Evolutionary conservation across 306 rosid species (phyloP).

Genomic region (Vigna mungo): DNA sequence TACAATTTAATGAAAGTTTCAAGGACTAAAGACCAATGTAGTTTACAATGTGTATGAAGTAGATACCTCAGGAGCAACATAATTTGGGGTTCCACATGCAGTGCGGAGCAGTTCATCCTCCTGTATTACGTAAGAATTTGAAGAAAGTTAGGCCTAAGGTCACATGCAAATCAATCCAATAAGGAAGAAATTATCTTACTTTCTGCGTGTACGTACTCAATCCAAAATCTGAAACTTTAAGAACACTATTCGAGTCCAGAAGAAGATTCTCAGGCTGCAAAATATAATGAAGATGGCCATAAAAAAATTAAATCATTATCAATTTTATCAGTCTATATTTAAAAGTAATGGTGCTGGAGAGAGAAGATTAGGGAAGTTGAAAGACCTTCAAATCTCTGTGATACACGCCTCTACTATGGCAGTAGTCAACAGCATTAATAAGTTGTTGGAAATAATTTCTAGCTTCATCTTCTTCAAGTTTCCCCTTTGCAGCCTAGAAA

Average conservation of each 20-base stretch:
- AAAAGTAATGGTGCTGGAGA: background rate
- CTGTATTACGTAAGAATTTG: slow-evolving; percentile 51
- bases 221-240: slow-evolving; percentile 96
- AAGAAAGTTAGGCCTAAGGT: background rate
- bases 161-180: background rate
- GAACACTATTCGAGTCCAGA: slow-evolving; percentile 72
- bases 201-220: slow-evolving; percentile 79
- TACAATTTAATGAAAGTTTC: slow-evolving; percentile 23
- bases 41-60: slow-evolving; percentile 16
- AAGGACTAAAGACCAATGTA: slow-evolving; percentile 24
- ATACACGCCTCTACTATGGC: slow-evolving; percentile 97
- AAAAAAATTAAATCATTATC: slow-evolving; percentile 3
- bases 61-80: slow-evolving; percentile 97
- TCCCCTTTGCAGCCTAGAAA: slow-evolving; percentile 78
- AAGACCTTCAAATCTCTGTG: slow-evolving; percentile 95
- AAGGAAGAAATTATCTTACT: slow-evolving; percentile 50
- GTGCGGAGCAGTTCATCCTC: slow-evolving; percentile 94
- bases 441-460: slow-evolving; percentile 90
- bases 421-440: slow-evolving; percentile 94
- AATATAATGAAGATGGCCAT: slow-evolving; percentile 25
- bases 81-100: slow-evolving; percentile 98
- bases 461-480: slow-evolving; percentile 87
- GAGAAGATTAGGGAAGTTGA: slow-evolving; percentile 29
- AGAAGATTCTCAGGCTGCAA: slow-evolving; percentile 99
- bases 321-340: slow-evolving; percentile 11